These are phyloP conservation scores for Geranomyces michiganensis DNA, from an alignment of 192 early-diverging fungal genomes.

Conservation along the genomic window DNA sequence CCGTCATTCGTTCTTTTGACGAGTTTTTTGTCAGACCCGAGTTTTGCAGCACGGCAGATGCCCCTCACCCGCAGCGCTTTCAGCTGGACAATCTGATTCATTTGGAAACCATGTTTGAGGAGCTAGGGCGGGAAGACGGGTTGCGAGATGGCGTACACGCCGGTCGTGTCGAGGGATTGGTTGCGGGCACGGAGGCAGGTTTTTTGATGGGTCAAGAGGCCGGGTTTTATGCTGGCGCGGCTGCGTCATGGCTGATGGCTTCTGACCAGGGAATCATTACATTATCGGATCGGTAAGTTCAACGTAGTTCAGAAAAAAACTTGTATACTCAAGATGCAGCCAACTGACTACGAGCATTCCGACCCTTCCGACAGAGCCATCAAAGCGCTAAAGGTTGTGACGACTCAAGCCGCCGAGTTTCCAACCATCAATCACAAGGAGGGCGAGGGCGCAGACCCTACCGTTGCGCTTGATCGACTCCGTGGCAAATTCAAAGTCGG, in stretches of 20 bases:
- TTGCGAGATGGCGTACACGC: constrained; percentile 30
- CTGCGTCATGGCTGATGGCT: constrained; percentile 20
- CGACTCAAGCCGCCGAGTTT: constrained; percentile 19
- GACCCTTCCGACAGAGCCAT: constrained; percentile 6
- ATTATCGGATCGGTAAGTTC: constrained; percentile 21
- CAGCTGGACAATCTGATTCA: constrained; percentile 36
- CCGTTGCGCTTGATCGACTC: constrained; percentile 15
- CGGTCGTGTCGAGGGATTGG: constrained; percentile 23
- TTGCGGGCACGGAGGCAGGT: constrained; percentile 24
- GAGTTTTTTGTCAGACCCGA: constrained; percentile 28
- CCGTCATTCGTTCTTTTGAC: constrained; percentile 36
- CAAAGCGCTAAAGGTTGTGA: constrained; percentile 20
- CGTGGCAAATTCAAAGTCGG: constrained; percentile 30
- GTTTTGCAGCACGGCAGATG: background rate
- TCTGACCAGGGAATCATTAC: constrained; percentile 13
- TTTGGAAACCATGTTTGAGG: constrained; percentile 41
- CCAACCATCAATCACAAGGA: constrained; percentile 13
- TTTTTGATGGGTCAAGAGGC: constrained; percentile 30
- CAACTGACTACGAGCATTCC: too few species aligned
- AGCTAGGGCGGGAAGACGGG: constrained; percentile 37
- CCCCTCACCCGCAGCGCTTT: constrained; percentile 2
- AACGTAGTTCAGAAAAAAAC: background rate
- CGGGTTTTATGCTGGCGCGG: constrained; percentile 34
- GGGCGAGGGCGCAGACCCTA: constrained; percentile 22
- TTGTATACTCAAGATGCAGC: background rate